Evolutionary conservation across 306 rosid genomes (phyloP), one percentile per base, ranked within the genome.

Genomic region (Cucumis sativus): DNA sequence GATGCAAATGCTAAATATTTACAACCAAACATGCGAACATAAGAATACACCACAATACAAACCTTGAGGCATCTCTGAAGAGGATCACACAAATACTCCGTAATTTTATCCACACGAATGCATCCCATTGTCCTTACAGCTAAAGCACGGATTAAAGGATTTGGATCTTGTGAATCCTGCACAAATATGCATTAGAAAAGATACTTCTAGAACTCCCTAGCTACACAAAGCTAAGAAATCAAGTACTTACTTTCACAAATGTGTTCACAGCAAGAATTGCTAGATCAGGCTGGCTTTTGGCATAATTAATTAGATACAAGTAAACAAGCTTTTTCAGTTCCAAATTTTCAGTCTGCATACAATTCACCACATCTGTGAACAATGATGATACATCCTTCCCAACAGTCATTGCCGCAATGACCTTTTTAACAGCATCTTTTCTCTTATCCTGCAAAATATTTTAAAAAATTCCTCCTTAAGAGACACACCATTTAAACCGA

Each of bases 101-200:
- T 96, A 82, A 96, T 96, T 86, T 96, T 96, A 85, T 96, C 99
- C 73, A 96, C 99, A 11, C 99, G 99, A 82, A 96, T 96, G 86
- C 99, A 96, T 63, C 99, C 99, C 99, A 96, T 96, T 68, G 99
- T 96, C 84, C 99, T 84, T 57, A 96, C 99, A 23, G 99, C 99
- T 85, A 96, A 86, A 64, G 99, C 99, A 51, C 99, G 98, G 79
- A 96, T 96, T 77, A 96, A 82, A 64, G 99, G 99, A 86, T 96
- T 96, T 78, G 99, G 98, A 83, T 96, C 99, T 82, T 92, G 99
- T 56, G 99, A 96, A 86, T 96, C 99, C 99, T 96, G 91, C 79
- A 30, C 40, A 85, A 54, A 65, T 76, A 77, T 81, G 77, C 69
- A 80, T 52, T 51, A 82, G 74, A 54, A 10, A 69, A 43, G 10